Conservation (phyloP, 2,329 filamentous ascomycete genomes). For the Ophiosphaerella herpotricha region DNA sequence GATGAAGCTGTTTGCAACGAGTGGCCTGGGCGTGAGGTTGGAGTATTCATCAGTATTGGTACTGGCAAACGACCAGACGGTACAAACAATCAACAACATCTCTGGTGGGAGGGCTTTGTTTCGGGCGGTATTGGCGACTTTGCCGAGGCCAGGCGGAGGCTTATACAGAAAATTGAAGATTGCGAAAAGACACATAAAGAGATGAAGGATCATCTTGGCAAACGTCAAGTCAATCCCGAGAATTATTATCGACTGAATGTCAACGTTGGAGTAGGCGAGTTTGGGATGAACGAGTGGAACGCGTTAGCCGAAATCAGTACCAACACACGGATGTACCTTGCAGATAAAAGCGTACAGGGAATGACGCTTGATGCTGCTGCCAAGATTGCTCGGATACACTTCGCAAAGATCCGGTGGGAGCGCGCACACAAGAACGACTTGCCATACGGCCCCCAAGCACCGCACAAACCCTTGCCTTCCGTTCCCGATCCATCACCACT, state of each 20-base stretch:
- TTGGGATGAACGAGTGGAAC: constrained; percentile 98
- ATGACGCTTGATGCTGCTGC: constrained; percentile 77
- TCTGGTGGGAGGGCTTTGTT: constrained; percentile 92
- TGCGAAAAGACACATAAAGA: constrained; percentile 89
- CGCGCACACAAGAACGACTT: constrained; percentile 45
- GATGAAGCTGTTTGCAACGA: constrained; percentile 92
- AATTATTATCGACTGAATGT: constrained; percentile 98
- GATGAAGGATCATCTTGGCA: constrained; percentile 80
- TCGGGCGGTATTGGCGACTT: constrained; percentile 77
- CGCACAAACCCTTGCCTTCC: constrained; percentile 41
- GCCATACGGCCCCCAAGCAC: constrained; percentile 33
- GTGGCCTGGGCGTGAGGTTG: constrained; percentile 91
- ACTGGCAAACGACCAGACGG: constrained; percentile 83
- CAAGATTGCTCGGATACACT: constrained; percentile 82
- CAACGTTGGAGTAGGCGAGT: constrained; percentile 92
- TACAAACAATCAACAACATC: constrained; percentile 67
- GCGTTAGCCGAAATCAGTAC: constrained; percentile 94
- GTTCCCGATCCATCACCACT: constrained; percentile 50
- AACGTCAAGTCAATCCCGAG: constrained; percentile 79
- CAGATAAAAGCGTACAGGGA: constrained; percentile 71
- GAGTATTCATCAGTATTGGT: constrained; percentile 91
- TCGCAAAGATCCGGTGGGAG: constrained; percentile 72
- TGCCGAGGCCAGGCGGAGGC: constrained; percentile 80
- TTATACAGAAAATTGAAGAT: constrained; percentile 92
- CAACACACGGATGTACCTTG: constrained; percentile 82